A percentile compares a stretch with the other conserved stretches of the same genome.
Evolutionary conservation across 2,329 filamentous ascomycete species (phyloP).

Genomic region (Hymenoscyphus scutula): DNA sequence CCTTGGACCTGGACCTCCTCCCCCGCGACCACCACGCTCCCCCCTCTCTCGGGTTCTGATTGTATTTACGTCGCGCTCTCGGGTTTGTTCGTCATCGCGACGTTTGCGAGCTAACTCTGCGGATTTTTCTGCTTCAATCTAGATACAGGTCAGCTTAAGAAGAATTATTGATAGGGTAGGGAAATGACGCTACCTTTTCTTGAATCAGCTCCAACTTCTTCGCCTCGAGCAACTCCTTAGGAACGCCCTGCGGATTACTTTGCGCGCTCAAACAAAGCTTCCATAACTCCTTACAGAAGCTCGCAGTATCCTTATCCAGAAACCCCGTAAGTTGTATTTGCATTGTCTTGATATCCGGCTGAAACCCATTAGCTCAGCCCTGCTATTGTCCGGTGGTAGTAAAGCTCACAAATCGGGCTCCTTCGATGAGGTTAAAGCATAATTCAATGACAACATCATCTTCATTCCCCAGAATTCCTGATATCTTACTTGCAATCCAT

Average conservation of each 20-base stretch:
- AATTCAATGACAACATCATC: slow-evolving; percentile 96
- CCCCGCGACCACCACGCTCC: slow-evolving; percentile 43
- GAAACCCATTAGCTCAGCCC: slow-evolving; percentile 29
- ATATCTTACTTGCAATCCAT: slow-evolving; percentile 90
- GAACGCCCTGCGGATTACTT: slow-evolving; percentile 81
- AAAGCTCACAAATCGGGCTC: slow-evolving; percentile 67
- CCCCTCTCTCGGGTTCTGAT: slow-evolving; percentile 64
- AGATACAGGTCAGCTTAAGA: slow-evolving; percentile 20
- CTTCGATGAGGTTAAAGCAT: slow-evolving; percentile 68
- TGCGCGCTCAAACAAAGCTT: slow-evolving; percentile 88
- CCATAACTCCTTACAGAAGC: slow-evolving; percentile 94
- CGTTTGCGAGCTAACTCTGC: slow-evolving; percentile 71
- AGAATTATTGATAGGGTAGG: neutral
- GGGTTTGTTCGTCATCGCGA: slow-evolving; percentile 67
- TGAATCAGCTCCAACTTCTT: slow-evolving; percentile 95
- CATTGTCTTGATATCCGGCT: slow-evolving; percentile 94
- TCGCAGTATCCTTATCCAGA: slow-evolving; percentile 83
- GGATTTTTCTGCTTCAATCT: slow-evolving; percentile 81
- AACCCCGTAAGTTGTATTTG: slow-evolving; percentile 96
- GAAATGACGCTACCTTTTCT: slow-evolving; percentile 70
- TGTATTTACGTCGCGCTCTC: slow-evolving; percentile 68
- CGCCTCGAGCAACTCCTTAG: slow-evolving; percentile 89
- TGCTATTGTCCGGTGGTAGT: neutral
- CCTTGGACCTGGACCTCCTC: slow-evolving; percentile 30
- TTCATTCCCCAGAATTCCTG: slow-evolving; percentile 83